These are phyloP conservation scores for Lachnellula subtilissima DNA, from an alignment of 2,329 filamentous ascomycete genomes.

Conservation along the genomic window DNA sequence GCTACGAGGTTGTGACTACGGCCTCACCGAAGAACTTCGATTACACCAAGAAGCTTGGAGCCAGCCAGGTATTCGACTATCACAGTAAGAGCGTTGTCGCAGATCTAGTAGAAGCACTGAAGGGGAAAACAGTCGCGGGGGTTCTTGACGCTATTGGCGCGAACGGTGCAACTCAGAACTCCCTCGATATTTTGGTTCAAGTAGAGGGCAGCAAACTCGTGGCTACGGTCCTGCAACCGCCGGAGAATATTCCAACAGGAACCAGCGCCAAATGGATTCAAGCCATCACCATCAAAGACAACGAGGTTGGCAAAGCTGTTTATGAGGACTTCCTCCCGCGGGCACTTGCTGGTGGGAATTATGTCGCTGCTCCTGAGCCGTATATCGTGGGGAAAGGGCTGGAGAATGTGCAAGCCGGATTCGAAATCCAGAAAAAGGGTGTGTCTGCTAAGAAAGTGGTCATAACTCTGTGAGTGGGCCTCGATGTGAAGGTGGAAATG, in stretches of 20 bases:
- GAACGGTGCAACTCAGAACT: constrained; percentile 12
- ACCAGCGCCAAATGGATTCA: neutral
- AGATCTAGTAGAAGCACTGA: constrained; percentile 10
- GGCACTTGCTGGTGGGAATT: constrained; percentile 33
- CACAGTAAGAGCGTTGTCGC: constrained; percentile 3
- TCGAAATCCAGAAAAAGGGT: constrained; percentile 34
- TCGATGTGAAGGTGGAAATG: neutral
- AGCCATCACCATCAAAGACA: constrained; percentile 17
- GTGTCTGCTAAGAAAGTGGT: constrained; percentile 39
- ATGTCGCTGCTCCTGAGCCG: constrained; percentile 34
- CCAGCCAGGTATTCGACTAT: constrained; percentile 39
- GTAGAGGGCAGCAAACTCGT: constrained; percentile 26
- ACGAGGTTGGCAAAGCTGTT: constrained; percentile 20
- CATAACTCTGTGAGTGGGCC: constrained; percentile 18
- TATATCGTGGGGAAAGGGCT: constrained; percentile 37
- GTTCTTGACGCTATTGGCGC: constrained; percentile 25
- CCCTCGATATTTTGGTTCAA: constrained; percentile 23
- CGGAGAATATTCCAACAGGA: neutral
- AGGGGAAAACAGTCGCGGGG: constrained; percentile 28
- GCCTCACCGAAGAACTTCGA: constrained; percentile 31
- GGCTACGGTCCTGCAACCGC: constrained; percentile 13
- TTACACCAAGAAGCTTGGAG: constrained; percentile 36
- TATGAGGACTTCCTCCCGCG: constrained; percentile 35
- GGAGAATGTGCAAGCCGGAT: constrained; percentile 36
- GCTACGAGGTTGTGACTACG: constrained; percentile 38